These are phyloP conservation scores for Zymoseptoria passerinii DNA, from an alignment of 2,329 filamentous ascomycete species.

Conservation along the genomic window DNA sequence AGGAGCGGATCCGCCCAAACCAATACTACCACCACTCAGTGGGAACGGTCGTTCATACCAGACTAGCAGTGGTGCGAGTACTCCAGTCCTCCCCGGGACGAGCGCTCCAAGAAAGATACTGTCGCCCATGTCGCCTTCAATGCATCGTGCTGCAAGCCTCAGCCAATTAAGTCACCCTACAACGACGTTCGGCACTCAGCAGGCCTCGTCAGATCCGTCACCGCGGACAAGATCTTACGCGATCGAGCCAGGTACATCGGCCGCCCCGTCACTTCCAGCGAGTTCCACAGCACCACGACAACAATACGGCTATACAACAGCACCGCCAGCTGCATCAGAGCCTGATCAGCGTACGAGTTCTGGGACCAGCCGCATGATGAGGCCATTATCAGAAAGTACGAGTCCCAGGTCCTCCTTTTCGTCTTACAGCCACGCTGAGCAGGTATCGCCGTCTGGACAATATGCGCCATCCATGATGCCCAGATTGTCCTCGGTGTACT, in stretches of 20 bases:
- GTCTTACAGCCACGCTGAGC: constrained; percentile 36
- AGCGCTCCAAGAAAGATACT: constrained; percentile 40
- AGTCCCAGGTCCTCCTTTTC: constrained; percentile 44
- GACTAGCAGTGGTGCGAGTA: constrained; percentile 19
- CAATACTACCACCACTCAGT: constrained; percentile 24
- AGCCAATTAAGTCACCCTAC: constrained; percentile 35
- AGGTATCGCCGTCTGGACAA: constrained; percentile 26
- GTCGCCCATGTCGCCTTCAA: constrained; percentile 49
- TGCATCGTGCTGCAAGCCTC: constrained; percentile 45
- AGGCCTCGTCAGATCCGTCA: constrained; percentile 40
- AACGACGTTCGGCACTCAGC: constrained; percentile 42
- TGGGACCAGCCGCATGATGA: constrained; percentile 16
- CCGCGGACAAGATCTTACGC: constrained; percentile 35
- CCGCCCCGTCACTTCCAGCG: constrained; percentile 40
- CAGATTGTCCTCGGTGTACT: constrained; percentile 14
- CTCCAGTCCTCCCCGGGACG: constrained; percentile 7
- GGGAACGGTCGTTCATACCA: constrained; percentile 4
- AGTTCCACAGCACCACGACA: constrained; percentile 33
- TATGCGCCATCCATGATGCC: constrained; percentile 17
- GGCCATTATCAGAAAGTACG: constrained; percentile 27
- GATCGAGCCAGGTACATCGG: constrained; percentile 31
- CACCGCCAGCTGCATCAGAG: constrained; percentile 31
- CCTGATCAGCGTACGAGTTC: constrained; percentile 33
- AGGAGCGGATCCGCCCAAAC: constrained; percentile 30
- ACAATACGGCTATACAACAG: constrained; percentile 29